Conservation (phyloP, 2,329 filamentous ascomycete species). For the Curvularia spicifera region DNA sequence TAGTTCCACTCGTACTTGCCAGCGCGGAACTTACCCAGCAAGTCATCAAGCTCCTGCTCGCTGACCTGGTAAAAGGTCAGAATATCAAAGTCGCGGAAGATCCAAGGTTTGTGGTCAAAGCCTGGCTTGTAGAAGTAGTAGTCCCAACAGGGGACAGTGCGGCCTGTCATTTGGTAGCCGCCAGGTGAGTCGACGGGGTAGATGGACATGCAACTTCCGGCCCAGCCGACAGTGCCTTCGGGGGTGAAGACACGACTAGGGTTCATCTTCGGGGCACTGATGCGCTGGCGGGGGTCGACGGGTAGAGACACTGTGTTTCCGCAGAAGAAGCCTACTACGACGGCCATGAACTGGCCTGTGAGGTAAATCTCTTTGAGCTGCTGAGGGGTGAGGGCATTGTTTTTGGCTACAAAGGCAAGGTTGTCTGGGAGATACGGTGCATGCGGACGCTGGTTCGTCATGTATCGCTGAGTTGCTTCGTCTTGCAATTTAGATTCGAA, state of each 20-base stretch:
- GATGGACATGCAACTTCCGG: conserved; percentile 61
- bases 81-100: conserved; percentile 65
- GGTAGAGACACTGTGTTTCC: conserved; percentile 61
- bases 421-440: conserved; percentile 69
- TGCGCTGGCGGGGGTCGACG: conserved; percentile 60
- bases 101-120: conserved; percentile 58
- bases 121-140: conserved; percentile 60
- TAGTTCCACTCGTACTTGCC: conserved; percentile 61
- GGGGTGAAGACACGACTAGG: conserved; percentile 64
- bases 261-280: conserved; percentile 64
- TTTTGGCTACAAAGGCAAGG: conserved; percentile 63
- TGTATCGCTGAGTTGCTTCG: conserved; percentile 65
- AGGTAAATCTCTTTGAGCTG: conserved; percentile 61
- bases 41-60: conserved; percentile 58
- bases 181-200: conserved; percentile 65
- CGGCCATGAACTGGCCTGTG: conserved; percentile 58
- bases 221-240: conserved; percentile 63
- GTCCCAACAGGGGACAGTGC: conserved; percentile 62
- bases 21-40: conserved; percentile 57
- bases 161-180: conserved; percentile 62
- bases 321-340: conserved; percentile 63
- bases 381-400: conserved; percentile 59
- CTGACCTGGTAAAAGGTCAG: conserved; percentile 62
- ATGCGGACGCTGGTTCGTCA: conserved; percentile 65
- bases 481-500: conserved; percentile 54